Evolutionary conservation across 108 stramenopile species (phyloP), one percentile per base, ranked within the genome.

Genomic region (Parmales sp.): DNA sequence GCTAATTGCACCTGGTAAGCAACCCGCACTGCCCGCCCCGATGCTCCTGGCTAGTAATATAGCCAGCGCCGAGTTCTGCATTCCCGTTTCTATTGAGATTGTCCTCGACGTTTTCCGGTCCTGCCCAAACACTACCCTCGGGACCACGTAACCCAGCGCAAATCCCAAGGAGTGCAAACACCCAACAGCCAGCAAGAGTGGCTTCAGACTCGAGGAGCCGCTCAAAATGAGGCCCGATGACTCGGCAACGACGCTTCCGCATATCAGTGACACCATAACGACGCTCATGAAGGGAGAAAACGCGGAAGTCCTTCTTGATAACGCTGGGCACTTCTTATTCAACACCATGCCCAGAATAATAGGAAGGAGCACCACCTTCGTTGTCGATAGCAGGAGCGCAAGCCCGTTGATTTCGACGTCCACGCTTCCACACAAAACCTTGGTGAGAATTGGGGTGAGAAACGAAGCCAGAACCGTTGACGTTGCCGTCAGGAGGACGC

Each of bases 61-160:
- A 7, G 93, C 95, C 39, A 97, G 69, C 0, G 93, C 95, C 2
- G 84, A 86, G 64, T 97, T 97, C 72, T 97, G 93, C 95, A 97
- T 97, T 1, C 95, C 93, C 2, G 90, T 89, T 69, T 95, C 91
- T 66, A 96, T 96, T 18, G 88, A 90, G 45, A 94, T 83, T 0
- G 95, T 94, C 25, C 92, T 73, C 6, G 82, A 65, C 9, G 87
- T 86, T 34, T 60, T 73, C 74, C 82, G 82, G 23, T 74, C 44
- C 39, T 83, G 84, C 19, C 83, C 81, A 23, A 84, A 66, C 18
- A 76, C 65, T 2, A 49, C 38, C 36, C 75, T 66, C 1, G 92
- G 88, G 3, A 88, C 74, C 7, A 69, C 43, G 54, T 90, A 93
- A 20, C 95, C 92, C 22, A 77, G 69, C 28, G 78, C 73, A 76